A percentile compares a stretch with the other conserved stretches of the same genome.
These are phyloP conservation scores for Penicillium atrosanguineum DNA, from an alignment of 495 filamentous ascomycete species.

Conservation along the genomic window DNA sequence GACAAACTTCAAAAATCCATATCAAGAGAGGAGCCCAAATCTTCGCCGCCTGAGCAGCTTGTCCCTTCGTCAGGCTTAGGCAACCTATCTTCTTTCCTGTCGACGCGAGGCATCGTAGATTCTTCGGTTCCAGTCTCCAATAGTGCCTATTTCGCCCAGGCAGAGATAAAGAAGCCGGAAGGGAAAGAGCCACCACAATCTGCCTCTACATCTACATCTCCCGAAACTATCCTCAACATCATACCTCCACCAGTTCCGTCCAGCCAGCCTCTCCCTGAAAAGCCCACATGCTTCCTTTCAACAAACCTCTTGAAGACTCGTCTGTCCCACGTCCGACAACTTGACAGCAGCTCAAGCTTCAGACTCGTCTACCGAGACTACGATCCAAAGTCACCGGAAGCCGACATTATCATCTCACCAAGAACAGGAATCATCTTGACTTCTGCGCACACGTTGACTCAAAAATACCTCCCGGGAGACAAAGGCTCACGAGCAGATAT, in stretches of 20 bases:
- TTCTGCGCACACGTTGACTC: constrained; percentile 70
- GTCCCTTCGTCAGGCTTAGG: constrained; percentile 5
- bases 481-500: constrained; percentile 26
- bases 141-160: background rate
- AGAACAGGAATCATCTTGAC: constrained; percentile 67
- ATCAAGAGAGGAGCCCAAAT: background rate
- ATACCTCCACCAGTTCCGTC: background rate
- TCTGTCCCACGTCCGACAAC: constrained; percentile 16
- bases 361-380: constrained; percentile 32
- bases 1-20: background rate
- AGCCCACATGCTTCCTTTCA: constrained; percentile 22
- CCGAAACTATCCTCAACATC: background rate
- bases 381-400: constrained; percentile 44
- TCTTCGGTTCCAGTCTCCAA: background rate
- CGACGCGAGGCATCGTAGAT: constrained; percentile 17
- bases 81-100: constrained; percentile 31
- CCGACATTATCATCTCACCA: constrained; percentile 74
- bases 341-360: constrained; percentile 21
- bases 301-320: constrained; percentile 30
- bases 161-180: background rate
- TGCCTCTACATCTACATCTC: background rate
- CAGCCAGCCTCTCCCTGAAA: background rate
- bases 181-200: background rate
- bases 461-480: constrained; percentile 61
- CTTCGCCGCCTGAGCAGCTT: background rate